Base-by-base conservation (phyloP, 352 stramenopile species). In the Pythium aphanidermatum region DNA sequence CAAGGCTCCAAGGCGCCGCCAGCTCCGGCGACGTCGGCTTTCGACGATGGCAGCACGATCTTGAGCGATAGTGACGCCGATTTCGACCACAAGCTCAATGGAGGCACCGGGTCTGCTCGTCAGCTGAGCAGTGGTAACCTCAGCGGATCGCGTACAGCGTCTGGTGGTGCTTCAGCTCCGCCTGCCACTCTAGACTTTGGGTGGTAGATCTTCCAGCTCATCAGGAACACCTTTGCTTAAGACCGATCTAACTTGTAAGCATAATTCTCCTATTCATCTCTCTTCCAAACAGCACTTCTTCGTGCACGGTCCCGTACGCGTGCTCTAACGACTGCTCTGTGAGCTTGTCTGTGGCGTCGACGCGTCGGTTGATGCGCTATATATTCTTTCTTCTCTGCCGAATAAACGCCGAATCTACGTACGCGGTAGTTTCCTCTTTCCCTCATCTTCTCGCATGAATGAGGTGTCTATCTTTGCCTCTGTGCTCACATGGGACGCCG, bases 31-130 rank as follows among this genome's bases (percentile, higher is more conserved):
- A 24, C 14, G 47, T 71, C 26, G 56, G 48, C 44, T 23, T 58
- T 57, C 20, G 48, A 46, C 34, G 59, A 51, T 29, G 34, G 38
- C 8, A 39, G 45, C n/a, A 8, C 26, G 3, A 28, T 60, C 30
- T 42, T 54, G 2, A 29, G 25, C 13, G 53, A 61, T 35, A 61
- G 53, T 13, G 53, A 61, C 29, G 53, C 53, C 7, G 53, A 61
- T 30, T 61, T 61, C 28, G 53, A 61, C 6, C 55, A 32, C 33
- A 61, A 61, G 33, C 53, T 61, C 39, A 61, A 56, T 14, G 46
- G 53, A 8, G 39, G 23, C 32, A 42, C 16, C 13, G 51, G 51
- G 7, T 54, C 51, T 0, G 35, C 44, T 9, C 45, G 44, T 28
- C 32, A 55, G 17, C 8, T 51, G 27, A 53, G 51, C 34, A 56